Conservation (phyloP, 1,284 basidiomycete species). For the Phylloporus gajari region DNA sequence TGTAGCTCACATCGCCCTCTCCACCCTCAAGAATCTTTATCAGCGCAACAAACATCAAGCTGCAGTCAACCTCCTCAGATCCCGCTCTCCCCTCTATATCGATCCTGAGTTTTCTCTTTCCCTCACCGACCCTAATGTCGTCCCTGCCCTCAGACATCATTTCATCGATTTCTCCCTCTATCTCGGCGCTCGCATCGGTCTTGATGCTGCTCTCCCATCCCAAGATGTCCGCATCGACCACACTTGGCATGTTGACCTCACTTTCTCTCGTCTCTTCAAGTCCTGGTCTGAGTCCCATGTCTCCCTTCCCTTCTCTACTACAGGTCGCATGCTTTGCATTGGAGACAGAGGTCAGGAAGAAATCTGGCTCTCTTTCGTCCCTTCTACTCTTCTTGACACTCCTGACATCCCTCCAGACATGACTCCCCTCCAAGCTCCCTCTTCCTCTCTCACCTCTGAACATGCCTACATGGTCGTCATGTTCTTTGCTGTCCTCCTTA, state of each 20-base stretch:
- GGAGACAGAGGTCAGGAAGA: background rate
- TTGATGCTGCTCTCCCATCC: constrained; percentile 12
- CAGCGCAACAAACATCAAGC: too few relatives aligned
- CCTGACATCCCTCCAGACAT: background rate
- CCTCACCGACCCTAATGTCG: too few relatives aligned
- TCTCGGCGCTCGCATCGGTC: constrained; percentile 1
- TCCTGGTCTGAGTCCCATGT: constrained; percentile 10
- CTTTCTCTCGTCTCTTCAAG: constrained; percentile 7
- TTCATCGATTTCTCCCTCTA: constrained; percentile 19
- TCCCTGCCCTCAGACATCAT: background rate
- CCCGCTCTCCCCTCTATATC: too few relatives aligned
- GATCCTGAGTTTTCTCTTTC: too few relatives aligned
- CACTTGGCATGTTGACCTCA: constrained; percentile 14
- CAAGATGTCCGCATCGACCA: background rate
- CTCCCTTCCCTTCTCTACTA: background rate
- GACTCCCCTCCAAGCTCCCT: background rate
- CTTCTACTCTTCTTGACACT: background rate
- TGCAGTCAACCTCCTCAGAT: too few relatives aligned
- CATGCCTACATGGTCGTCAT: constrained; percentile 13
- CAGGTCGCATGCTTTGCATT: too few relatives aligned
- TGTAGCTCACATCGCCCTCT: too few relatives aligned
- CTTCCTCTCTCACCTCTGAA: background rate
- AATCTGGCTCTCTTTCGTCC: constrained; percentile 14
- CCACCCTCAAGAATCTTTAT: too few relatives aligned
- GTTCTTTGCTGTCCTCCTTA: constrained; percentile 14